These are phyloP conservation scores for Penicillium sp. DNA, from an alignment of 2,329 filamentous ascomycete genomes.

Conservation along the genomic window DNA sequence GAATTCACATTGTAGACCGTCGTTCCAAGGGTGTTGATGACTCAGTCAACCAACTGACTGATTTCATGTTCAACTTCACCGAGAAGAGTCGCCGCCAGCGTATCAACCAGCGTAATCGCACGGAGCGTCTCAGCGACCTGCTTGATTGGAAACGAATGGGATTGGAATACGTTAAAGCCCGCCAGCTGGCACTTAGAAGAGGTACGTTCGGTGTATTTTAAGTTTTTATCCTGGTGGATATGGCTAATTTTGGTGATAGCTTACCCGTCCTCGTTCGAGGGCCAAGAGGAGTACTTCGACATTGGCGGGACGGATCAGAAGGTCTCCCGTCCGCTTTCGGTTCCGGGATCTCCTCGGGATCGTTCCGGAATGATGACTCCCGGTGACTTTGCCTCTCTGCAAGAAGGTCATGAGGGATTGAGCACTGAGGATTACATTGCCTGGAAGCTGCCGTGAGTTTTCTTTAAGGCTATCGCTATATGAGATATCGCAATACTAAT, in stretches of 20 bases:
- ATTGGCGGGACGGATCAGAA: conserved; percentile 92
- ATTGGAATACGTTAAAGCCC: conserved; percentile 97
- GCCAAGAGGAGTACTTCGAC: conserved; percentile 76
- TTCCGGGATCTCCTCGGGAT: conserved; percentile 88
- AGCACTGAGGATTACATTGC: conserved; percentile 97
- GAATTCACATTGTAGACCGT: conserved; percentile 98
- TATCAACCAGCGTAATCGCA: conserved; percentile 98
- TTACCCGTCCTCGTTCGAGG: conserved; percentile 80
- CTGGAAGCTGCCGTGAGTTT: conserved; percentile 93
- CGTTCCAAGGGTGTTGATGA: conserved; percentile 94
- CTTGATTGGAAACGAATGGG: conserved; percentile 99
- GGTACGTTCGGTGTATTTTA: conserved; percentile 31
- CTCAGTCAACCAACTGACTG: conserved; percentile 90
- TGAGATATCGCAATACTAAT: neutral
- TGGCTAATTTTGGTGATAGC: conserved; percentile 50
- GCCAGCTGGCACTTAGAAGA: conserved; percentile 84
- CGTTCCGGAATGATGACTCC: conserved; percentile 98
- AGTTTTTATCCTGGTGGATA: neutral
- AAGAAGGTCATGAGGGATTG: conserved; percentile 89
- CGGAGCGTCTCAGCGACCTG: conserved; percentile 88
- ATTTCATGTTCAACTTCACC: conserved; percentile 91
- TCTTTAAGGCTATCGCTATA: neutral
- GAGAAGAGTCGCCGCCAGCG: conserved; percentile 91
- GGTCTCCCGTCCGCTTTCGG: conserved; percentile 90
- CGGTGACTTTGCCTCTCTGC: conserved; percentile 92